Percentiles rank a stretch among this genome's conserved stretches.
These are phyloP conservation scores for Neopestalotiopsis rosae DNA, from an alignment of 2,329 filamentous ascomycete genomes.

Conservation along the genomic window DNA sequence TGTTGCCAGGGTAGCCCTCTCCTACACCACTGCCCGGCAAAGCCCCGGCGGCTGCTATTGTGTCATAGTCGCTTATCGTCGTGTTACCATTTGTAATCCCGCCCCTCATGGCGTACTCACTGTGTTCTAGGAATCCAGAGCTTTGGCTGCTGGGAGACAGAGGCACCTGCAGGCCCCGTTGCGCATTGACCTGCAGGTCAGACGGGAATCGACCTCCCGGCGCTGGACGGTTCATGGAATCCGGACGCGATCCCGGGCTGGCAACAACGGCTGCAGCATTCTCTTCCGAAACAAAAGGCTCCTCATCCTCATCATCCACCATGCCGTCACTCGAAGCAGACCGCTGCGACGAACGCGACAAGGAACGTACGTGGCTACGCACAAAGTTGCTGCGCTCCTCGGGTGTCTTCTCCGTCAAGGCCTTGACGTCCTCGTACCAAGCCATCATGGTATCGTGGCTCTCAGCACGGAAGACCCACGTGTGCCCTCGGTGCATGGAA, in stretches of 20 bases:
- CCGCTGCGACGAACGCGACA: conserved; percentile 69
- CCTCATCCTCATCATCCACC: conserved; percentile 75
- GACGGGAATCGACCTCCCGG: conserved; percentile 97
- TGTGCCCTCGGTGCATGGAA: conserved; percentile 82
- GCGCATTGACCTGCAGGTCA: conserved; percentile 81
- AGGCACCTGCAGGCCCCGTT: conserved; percentile 80
- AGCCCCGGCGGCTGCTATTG: conserved; percentile 63
- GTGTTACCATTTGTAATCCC: conserved; percentile 27
- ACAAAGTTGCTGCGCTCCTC: conserved; percentile 91
- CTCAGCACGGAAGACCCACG: conserved; percentile 74
- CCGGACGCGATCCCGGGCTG: conserved; percentile 54
- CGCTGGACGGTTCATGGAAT: conserved; percentile 70
- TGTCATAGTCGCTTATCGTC: conserved; percentile 54
- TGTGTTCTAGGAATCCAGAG: conserved; percentile 57
- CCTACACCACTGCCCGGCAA: conserved; percentile 52
- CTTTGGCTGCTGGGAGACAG: conserved; percentile 83
- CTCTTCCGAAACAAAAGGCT: conserved; percentile 60
- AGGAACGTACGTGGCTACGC: conserved; percentile 77
- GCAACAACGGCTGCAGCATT: conserved; percentile 60
- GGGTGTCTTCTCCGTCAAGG: conserved; percentile 84
- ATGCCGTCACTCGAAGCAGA: conserved; percentile 77
- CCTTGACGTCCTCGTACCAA: conserved; percentile 93
- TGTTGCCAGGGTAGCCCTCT: conserved; percentile 36
- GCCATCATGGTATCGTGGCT: conserved; percentile 94
- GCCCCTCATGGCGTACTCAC: conserved; percentile 29